Base-by-base conservation (phyloP, 495 filamentous ascomycete genomes). In the Daldinia vernicosa region DNA sequence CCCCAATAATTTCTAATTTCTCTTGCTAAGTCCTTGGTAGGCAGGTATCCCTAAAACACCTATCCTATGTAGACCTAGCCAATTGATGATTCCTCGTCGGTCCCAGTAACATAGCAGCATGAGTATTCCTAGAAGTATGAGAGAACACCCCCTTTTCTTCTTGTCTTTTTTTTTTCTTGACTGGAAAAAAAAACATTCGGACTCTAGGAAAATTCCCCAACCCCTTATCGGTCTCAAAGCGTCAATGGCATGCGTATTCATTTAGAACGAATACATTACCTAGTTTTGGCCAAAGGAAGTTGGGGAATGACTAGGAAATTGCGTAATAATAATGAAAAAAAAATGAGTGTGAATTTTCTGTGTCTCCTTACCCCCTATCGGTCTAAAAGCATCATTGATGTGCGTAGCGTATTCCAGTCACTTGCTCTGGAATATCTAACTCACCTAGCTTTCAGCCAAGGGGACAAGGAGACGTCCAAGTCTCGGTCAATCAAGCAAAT, bases 1-100 rank as follows among this genome's bases (percentile, higher is more conserved):
- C 3, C 11, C 1, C 3, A 4, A 14, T 14, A 0, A 0, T 3
- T 11, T 4, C 33, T 1, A n/a, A n/a, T n/a, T n/a, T n/a, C n/a
- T n/a, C n/a, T n/a, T n/a, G n/a, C n/a, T n/a, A 35, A 35, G 33
- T 35, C 12, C 14, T 14, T 5, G 12, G 33, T 0, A 35, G 33
- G 33, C 4, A 35, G 33, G 12, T 35, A 35, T 35, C 33, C 1
- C 33, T 35, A 1, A 40, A 40, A n/a, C 9, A 40, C 6, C 39
- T 40, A 6, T 15, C 15, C 15, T 6, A n/a, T n/a, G n/a, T n/a
- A 6, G n/a, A n/a, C 0, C 8, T 17, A n/a, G n/a, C 15, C 2
- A 17, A 7, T 11, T 3, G n/a, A 40, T 11, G 5, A 15, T 7
- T 7, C 43, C 43, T 24, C 19, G 6, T 47, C 17, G 17, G 19